Base-by-base conservation (phyloP, 129 eudicot species). In the Tagetes patula region DNA sequence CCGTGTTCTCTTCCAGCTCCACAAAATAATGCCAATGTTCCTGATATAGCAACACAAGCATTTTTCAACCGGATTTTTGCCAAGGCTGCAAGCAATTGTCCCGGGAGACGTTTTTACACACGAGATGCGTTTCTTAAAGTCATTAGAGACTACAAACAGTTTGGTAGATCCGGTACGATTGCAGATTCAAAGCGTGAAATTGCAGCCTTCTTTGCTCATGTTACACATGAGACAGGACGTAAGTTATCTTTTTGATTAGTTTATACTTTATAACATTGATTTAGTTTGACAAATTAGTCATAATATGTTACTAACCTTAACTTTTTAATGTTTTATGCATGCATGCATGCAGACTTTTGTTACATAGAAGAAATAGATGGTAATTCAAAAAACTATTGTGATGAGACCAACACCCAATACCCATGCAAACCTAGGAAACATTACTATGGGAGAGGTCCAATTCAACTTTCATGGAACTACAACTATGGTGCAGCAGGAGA, bases 191-290 rank as follows among this genome's bases (percentile, higher is more conserved):
- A 47, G 64, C 66, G 79, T 6, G 83, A 79, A 43, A 58, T 79
- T 4, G 79, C 75, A 6, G 83, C 83, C 59, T 79, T 79, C 75
- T 79, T 79, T 73, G 83, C 83, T 4, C 83, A 79, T 41, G 79
- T 66, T 43, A 56, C 79, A 6, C 65, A 67, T 47, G 75, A 39
- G 45, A 79, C 75, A 0, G 46, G 70, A 66, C 39, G 75, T 79
- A 73, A 72, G 74, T 42, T 27, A 11, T 7, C 3, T 4, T 10
- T 27, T 20, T 20, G 12, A 8, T 9, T 2, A 2, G 4, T 2
- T 39, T 4, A 39, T 2, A 39, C 3, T 39, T 2, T 39, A 4
- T 39, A 39, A 2, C 3, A 4, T 39, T 39, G 41, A 39, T 4
- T 39, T 39, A 4, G 41, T 39, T 65, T 40, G 6, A 65, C n/a